Evolutionary conservation across 2,329 filamentous ascomycete genomes (phyloP).

Genomic region (Knufia fluminis): DNA sequence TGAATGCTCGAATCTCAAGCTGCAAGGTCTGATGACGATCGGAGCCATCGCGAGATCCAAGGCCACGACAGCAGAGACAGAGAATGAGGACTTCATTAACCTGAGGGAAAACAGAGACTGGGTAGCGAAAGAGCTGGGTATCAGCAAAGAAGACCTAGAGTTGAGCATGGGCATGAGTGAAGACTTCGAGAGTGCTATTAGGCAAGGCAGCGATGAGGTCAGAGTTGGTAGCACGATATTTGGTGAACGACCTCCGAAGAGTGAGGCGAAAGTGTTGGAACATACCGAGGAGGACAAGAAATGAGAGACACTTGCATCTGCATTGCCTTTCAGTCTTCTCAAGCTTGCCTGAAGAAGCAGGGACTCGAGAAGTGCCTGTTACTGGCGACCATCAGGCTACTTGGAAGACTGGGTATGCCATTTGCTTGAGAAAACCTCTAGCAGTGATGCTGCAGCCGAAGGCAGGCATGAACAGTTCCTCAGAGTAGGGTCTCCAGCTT

Average conservation of each 20-base stretch:
- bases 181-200: constrained; percentile 84
- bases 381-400: too few species aligned
- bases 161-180: constrained; percentile 98
- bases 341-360: too few species aligned
- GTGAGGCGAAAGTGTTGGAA: constrained; percentile 58
- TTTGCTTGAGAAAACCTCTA: too few species aligned
- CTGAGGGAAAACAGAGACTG: constrained; percentile 62
- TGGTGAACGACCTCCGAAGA: constrained; percentile 68
- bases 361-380: too few species aligned
- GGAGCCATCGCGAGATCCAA: constrained; percentile 81
- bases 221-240: constrained; percentile 92
- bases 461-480: too few species aligned
- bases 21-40: constrained; percentile 92
- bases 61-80: constrained; percentile 61
- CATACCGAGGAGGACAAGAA: constrained; percentile 9
- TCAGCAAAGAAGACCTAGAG: constrained; percentile 54
- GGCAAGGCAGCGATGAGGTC: constrained; percentile 77
- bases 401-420: too few species aligned
- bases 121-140: constrained; percentile 53
- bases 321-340: too few species aligned
- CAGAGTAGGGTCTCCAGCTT: too few species aligned
- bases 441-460: too few species aligned
- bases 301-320: too few species aligned
- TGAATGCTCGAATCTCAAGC: constrained; percentile 56
- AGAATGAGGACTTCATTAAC: constrained; percentile 80